These are phyloP conservation scores for Cercospora janseana DNA, from an alignment of 2,329 filamentous ascomycete genomes.

Conservation along the genomic window DNA sequence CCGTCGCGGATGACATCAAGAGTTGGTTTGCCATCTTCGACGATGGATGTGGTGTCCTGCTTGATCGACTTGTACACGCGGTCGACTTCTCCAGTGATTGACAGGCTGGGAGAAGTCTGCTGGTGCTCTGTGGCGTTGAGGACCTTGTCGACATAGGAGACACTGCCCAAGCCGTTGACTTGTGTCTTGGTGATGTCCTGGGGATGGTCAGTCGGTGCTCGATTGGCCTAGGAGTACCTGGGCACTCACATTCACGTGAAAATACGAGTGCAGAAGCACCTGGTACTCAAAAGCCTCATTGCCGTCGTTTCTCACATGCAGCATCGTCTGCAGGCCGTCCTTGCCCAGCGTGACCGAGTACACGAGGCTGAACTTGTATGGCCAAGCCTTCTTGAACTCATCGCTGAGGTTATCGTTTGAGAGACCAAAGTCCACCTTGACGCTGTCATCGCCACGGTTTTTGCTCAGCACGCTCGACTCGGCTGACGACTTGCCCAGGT, in stretches of 20 bases:
- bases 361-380: slow-evolving; percentile 81
- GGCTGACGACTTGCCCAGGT: slow-evolving; percentile 80
- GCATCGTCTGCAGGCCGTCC: slow-evolving; percentile 71
- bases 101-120: slow-evolving; percentile 63
- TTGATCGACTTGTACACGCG: slow-evolving; percentile 73
- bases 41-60: slow-evolving; percentile 62
- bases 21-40: slow-evolving; percentile 60
- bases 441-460: slow-evolving; percentile 57
- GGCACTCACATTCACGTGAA: slow-evolving; percentile 69
- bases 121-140: slow-evolving; percentile 62
- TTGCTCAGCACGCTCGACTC: slow-evolving; percentile 51
- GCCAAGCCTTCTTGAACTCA: slow-evolving; percentile 71
- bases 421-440: slow-evolving; percentile 96
- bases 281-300: slow-evolving; percentile 83
- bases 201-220: slow-evolving; percentile 1
- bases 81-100: slow-evolving; percentile 77
- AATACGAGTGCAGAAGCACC: slow-evolving; percentile 86
- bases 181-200: slow-evolving; percentile 76
- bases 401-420: slow-evolving; percentile 69
- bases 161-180: slow-evolving; percentile 72
- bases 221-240: slow-evolving; percentile 6
- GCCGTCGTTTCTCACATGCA: slow-evolving; percentile 88
- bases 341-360: slow-evolving; percentile 55
- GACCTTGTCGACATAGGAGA: slow-evolving; percentile 80
- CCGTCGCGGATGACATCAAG: slow-evolving; percentile 81